Evolutionary conservation across 441 rosid species (phyloP).

Genomic region (Sinapis alba): DNA sequence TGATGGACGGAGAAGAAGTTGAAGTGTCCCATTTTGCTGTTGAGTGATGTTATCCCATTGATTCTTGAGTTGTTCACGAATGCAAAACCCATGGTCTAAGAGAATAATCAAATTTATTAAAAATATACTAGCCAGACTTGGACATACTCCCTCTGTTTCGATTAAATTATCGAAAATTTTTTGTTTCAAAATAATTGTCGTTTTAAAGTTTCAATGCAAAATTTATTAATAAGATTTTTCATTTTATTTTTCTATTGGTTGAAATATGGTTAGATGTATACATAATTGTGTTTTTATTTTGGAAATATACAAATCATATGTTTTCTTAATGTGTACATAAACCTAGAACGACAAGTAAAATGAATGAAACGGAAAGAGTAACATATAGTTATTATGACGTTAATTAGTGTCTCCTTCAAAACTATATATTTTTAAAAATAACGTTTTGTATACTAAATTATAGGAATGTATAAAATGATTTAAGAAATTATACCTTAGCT

Average conservation of each 20-base stretch:
- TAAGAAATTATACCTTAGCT: conserved; percentile 19
- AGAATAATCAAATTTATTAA: background rate
- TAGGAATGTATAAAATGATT: background rate
- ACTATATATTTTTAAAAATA: background rate
- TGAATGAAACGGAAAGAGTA: no score
- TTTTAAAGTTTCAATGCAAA: no score
- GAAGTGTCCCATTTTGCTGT: conserved; percentile 51
- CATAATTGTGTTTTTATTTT: no score
- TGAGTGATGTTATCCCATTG: conserved; percentile 41
- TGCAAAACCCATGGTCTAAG: conserved; percentile 38
- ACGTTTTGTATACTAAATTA: background rate
- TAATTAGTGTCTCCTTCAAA: background rate
- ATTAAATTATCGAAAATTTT: no score
- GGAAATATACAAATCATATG: no score
- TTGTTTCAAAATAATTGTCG: no score
- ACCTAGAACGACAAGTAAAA: no score
- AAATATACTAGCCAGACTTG: background rate
- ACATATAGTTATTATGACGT: background rate
- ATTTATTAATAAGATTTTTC: no score
- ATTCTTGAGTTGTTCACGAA: conserved; percentile 44
- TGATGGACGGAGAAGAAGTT: conserved; percentile 34
- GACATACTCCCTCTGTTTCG: no score
- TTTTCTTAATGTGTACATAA: no score
- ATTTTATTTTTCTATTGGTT: no score
- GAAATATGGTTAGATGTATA: no score